phyloP scores from a whole-genome alignment of 805 yeast genomes.

The Ogataea thermomethanolica region DNA sequence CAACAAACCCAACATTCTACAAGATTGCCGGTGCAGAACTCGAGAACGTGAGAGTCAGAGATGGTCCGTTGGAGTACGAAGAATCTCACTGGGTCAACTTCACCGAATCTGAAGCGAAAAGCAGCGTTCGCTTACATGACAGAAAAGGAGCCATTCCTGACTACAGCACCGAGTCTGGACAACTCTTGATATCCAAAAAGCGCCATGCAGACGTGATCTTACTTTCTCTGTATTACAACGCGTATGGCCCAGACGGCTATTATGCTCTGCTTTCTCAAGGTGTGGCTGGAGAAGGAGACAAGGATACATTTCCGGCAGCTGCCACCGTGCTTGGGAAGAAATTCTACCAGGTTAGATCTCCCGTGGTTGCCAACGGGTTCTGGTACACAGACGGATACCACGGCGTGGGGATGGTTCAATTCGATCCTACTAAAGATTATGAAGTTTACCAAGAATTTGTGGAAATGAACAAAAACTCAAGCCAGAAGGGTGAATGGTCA shows the following conservation, averaged over 20 bases:
- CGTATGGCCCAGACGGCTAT: slow-evolving; percentile 57
- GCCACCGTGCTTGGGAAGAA: slow-evolving; percentile 47
- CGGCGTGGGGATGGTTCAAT: slow-evolving; percentile 50
- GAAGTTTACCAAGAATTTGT: slow-evolving; percentile 19
- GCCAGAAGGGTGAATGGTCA: slow-evolving; percentile 15
- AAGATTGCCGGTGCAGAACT: slow-evolving; percentile 47
- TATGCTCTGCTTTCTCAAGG: slow-evolving; percentile 58
- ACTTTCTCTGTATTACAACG: slow-evolving; percentile 55
- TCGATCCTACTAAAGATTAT: slow-evolving; percentile 41
- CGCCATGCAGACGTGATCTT: slow-evolving; percentile 52
- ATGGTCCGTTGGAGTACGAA: slow-evolving; percentile 28
- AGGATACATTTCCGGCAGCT: slow-evolving; percentile 73
- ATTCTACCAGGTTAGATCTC: slow-evolving; percentile 54
- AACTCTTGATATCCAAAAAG: slow-evolving; percentile 52
- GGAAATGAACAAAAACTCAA: slow-evolving; percentile 18
- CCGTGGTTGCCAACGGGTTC: slow-evolving; percentile 47
- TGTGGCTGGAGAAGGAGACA: slow-evolving; percentile 76
- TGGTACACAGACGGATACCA: slow-evolving; percentile 30
- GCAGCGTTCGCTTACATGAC: slow-evolving; percentile 50
- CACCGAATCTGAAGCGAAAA: slow-evolving; percentile 17
- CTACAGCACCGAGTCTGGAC: slow-evolving; percentile 64
- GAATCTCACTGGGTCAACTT: slow-evolving; percentile 16
- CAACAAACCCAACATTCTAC: slow-evolving; percentile 56
- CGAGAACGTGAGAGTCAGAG: slow-evolving; percentile 34
- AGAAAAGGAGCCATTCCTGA: slow-evolving; percentile 59